Evolutionary conservation across 2,329 filamentous ascomycete genomes (phyloP).

Genomic region (Calonectria pteridis): DNA sequence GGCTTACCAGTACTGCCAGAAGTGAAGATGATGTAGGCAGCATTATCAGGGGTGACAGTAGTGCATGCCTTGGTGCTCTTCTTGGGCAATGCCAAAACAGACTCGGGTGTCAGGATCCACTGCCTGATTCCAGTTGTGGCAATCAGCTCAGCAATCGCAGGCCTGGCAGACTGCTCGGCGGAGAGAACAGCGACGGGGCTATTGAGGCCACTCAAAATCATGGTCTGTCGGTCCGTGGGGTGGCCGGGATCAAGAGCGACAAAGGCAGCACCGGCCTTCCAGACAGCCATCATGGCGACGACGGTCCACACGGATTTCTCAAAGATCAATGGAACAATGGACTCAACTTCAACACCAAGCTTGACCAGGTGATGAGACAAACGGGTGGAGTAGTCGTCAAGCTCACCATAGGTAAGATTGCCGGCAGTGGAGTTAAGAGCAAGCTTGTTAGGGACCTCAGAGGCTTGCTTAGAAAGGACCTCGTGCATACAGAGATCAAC

Average conservation of each 20-base stretch:
- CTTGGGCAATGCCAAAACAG: background rate
- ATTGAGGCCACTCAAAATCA: background rate
- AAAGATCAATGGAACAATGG: slow-evolving; percentile 2
- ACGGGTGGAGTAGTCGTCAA: background rate
- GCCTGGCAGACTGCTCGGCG: background rate
- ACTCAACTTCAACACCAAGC: background rate
- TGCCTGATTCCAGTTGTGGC: background rate
- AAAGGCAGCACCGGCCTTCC: slow-evolving; percentile 8
- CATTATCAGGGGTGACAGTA: background rate
- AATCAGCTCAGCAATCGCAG: background rate
- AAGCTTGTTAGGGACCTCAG: background rate
- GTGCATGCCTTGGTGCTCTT: background rate
- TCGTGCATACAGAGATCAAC: background rate
- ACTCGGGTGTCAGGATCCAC: background rate
- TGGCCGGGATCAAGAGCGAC: slow-evolving; percentile 4
- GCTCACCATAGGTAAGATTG: background rate
- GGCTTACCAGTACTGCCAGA: slow-evolving; percentile 38
- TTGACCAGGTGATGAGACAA: background rate
- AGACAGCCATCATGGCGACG: slow-evolving; percentile 14
- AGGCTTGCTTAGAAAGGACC: background rate
- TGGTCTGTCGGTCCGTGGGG: background rate
- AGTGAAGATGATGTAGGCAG: slow-evolving; percentile 37
- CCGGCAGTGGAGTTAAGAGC: background rate
- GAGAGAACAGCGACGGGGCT: slow-evolving; percentile 1
- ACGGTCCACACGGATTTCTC: slow-evolving; percentile 13